Conservation (phyloP, 2,329 filamentous ascomycete species). For the Alternaria triticimaculans region DNA sequence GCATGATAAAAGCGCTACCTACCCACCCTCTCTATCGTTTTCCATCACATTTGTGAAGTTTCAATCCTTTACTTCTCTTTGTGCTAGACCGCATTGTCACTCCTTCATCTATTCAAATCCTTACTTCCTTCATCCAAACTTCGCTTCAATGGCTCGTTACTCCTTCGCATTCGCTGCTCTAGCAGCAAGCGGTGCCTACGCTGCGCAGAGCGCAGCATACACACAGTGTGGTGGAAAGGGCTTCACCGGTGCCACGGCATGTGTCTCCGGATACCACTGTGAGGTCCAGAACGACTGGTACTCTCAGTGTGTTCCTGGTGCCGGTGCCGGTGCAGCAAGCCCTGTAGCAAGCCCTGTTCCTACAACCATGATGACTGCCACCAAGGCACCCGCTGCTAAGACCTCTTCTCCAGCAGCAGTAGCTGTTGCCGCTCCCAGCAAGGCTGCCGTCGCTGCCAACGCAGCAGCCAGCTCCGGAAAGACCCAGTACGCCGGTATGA, state of each 20-base stretch:
- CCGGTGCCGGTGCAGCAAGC: not conserved
- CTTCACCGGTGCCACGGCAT: slow-evolving; percentile 47
- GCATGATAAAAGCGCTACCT: not conserved
- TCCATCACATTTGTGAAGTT: not conserved
- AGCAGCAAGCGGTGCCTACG: not conserved
- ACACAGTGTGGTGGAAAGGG: slow-evolving; percentile 52
- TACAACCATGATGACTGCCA: not conserved
- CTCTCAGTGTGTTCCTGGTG: slow-evolving; percentile 45
- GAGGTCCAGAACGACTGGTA: slow-evolving; percentile 50
- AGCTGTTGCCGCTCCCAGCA: not conserved
- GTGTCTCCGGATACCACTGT: slow-evolving; percentile 47
- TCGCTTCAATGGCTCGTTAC: slow-evolving; percentile 1
- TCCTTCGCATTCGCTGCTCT: not conserved
- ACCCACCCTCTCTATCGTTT: not conserved
- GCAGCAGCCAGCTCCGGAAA: not conserved
- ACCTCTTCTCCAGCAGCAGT: not conserved
- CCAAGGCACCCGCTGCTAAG: not conserved
- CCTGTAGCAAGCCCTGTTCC: not conserved
- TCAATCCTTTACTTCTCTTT: not conserved
- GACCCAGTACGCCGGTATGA: slow-evolving; percentile 46
- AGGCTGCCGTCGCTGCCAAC: not conserved
- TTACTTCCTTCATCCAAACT: not conserved
- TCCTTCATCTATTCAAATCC: not conserved
- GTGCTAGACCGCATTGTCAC: not conserved
- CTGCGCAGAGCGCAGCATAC: not conserved